Conservation (phyloP, 2,329 filamentous ascomycete species). For the Penicillium sumatraense region DNA sequence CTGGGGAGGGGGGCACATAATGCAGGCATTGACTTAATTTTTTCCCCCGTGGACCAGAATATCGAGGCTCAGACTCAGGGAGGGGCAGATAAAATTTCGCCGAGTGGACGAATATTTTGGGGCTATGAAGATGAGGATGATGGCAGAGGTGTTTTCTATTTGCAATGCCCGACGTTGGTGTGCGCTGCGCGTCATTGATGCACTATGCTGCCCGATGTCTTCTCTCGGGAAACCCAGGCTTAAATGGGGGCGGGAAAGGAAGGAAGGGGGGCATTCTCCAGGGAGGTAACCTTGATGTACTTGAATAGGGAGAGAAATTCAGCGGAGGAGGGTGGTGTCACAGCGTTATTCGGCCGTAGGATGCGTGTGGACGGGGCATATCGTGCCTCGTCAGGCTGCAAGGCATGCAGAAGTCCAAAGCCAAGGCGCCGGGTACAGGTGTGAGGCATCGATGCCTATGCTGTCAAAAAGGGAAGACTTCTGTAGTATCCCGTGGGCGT, state of each 20-base stretch:
- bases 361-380: slow-evolving; percentile 25
- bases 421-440: slow-evolving; percentile 7
- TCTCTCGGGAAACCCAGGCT: neutral
- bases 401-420: slow-evolving; percentile 25
- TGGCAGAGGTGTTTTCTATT: slow-evolving; percentile 4
- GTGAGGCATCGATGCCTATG: neutral
- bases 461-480: neutral
- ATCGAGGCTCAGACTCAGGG: slow-evolving; percentile 20
- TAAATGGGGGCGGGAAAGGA: too few relatives aligned
- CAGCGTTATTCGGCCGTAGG: slow-evolving; percentile 26
- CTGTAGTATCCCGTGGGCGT: neutral
- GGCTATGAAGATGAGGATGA: slow-evolving; percentile 16
- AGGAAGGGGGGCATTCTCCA: slow-evolving; percentile 2
- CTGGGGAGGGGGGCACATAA: neutral
- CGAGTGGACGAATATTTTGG: slow-evolving; percentile 14
- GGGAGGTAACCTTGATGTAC: slow-evolving; percentile 2
- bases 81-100: slow-evolving; percentile 19
- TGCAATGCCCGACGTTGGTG: slow-evolving; percentile 3
- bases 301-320: neutral
- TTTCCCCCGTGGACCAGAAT: neutral
- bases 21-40: neutral
- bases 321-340: slow-evolving; percentile 25
- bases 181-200: slow-evolving; percentile 23
- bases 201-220: slow-evolving; percentile 23
- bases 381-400: slow-evolving; percentile 26